A percentile compares a stretch with the other conserved stretches of the same genome.
Evolutionary conservation across 805 yeast genomes (phyloP).

Genomic region (Wickerhamomyces queroliae): DNA sequence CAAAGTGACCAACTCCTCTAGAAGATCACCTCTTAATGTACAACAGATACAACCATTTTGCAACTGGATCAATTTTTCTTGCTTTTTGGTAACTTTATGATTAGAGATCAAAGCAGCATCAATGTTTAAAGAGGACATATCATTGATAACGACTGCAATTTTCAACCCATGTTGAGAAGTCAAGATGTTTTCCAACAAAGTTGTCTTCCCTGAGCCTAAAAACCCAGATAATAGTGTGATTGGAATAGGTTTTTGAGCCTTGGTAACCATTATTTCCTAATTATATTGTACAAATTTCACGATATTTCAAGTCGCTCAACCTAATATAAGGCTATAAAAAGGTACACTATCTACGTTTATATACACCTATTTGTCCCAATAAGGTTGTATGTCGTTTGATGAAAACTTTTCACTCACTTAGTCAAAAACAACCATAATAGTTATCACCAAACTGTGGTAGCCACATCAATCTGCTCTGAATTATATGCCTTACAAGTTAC

Average conservation of each 20-base stretch:
- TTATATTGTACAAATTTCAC: too few species aligned
- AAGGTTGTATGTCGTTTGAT: too few species aligned
- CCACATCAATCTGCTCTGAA: too few species aligned
- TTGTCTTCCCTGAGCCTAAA: slow-evolving; percentile 42
- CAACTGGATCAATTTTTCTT: slow-evolving; percentile 38
- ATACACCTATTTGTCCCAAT: too few species aligned
- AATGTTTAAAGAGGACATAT: slow-evolving; percentile 36
- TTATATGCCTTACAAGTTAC: too few species aligned
- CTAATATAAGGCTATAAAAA: too few species aligned
- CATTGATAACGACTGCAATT: slow-evolving; percentile 42
- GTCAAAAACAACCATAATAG: not conserved
- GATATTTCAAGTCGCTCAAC: too few species aligned
- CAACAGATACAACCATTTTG: slow-evolving; percentile 47
- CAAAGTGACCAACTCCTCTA: slow-evolving; percentile 35
- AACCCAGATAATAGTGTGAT: slow-evolving; percentile 42
- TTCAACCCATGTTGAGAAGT: slow-evolving; percentile 33
- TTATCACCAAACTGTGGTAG: too few species aligned
- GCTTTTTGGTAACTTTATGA: slow-evolving; percentile 33
- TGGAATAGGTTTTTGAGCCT: slow-evolving; percentile 27
- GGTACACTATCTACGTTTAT: too few species aligned
- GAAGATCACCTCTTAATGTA: slow-evolving; percentile 39
- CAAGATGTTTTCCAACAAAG: slow-evolving; percentile 37
- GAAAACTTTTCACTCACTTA: too few species aligned
- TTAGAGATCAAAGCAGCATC: slow-evolving; percentile 35
- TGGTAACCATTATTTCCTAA: not conserved